phyloP scores from a whole-genome alignment of 1,284 basidiomycete genomes.

The Puccinia novopanici region DNA sequence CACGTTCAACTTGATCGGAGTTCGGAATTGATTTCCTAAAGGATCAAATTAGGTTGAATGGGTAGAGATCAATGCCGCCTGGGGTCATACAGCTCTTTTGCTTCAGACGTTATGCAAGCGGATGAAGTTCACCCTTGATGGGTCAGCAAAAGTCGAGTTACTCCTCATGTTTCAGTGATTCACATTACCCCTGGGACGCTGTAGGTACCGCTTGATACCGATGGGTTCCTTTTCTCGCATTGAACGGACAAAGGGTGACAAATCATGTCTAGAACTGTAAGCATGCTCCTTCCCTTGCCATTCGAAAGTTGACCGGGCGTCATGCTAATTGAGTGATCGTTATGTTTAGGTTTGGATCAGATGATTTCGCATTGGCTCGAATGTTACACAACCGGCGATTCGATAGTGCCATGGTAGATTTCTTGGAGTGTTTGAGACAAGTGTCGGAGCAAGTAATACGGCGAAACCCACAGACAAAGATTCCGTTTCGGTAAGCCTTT shows the following conservation, averaged over 20 bases:
- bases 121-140: slow-evolving; percentile 80
- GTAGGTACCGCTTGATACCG: slow-evolving; percentile 80
- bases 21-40: not conserved
- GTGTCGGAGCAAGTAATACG: slow-evolving; percentile 78
- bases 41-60: slow-evolving; percentile 74
- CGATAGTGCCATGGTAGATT: slow-evolving; percentile 92
- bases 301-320: not conserved
- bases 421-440: slow-evolving; percentile 90
- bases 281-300: slow-evolving; percentile 51
- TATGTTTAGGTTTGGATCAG: slow-evolving; percentile 67
- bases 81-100: slow-evolving; percentile 91
- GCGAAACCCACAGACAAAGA: slow-evolving; percentile 72
- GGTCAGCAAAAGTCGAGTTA: slow-evolving; percentile 63
- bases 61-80: slow-evolving; percentile 98
- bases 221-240: slow-evolving; percentile 91
- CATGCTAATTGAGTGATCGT: not conserved
- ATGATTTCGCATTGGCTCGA: slow-evolving; percentile 80
- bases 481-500: slow-evolving; percentile 75
- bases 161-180: slow-evolving; percentile 2
- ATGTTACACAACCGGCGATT: slow-evolving; percentile 91
- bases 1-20: not conserved
- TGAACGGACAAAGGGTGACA: slow-evolving; percentile 71
- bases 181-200: not conserved
- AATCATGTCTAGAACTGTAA: slow-evolving; percentile 81
- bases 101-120: slow-evolving; percentile 87